phyloP scores from a whole-genome alignment of 2,329 filamentous ascomycete species.

The Aspergillus calidoustus region DNA sequence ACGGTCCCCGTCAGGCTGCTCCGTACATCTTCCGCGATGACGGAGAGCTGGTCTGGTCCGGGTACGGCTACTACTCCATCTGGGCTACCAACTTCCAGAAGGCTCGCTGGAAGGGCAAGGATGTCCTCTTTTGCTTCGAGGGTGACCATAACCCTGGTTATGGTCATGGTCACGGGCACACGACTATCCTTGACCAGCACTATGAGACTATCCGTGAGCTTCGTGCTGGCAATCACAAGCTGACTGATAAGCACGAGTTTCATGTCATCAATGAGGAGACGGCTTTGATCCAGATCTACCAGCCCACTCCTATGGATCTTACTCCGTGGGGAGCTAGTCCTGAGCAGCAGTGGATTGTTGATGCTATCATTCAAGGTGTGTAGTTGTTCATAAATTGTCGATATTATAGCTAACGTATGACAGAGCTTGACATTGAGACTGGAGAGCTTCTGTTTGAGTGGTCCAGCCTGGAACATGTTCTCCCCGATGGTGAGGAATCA shows the following conservation, averaged over 20 bases:
- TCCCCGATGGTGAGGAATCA: conserved; percentile 49
- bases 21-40: conserved; percentile 62
- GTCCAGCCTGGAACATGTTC: conserved; percentile 61
- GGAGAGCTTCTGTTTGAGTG: conserved; percentile 64
- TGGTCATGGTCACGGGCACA: conserved; percentile 60
- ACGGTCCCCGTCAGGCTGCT: conserved; percentile 54
- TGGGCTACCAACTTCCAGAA: conserved; percentile 59
- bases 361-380: conserved; percentile 59
- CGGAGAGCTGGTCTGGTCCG: conserved; percentile 63
- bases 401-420: neutral
- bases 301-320: conserved; percentile 54
- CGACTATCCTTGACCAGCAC: conserved; percentile 57
- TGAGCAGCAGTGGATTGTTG: conserved; percentile 61
- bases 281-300: conserved; percentile 59
- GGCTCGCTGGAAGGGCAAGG: conserved; percentile 55
- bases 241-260: conserved; percentile 62
- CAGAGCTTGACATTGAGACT: conserved; percentile 55
- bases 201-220: conserved; percentile 61
- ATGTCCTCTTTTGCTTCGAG: conserved; percentile 60
- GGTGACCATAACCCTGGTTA: conserved; percentile 57
- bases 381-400: neutral
- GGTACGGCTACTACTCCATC: conserved; percentile 57
- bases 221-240: conserved; percentile 52
- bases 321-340: conserved; percentile 51
- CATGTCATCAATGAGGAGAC: conserved; percentile 58